Percentiles rank a stretch among this genome's conserved stretches.
phyloP scores from a whole-genome alignment of 2,329 filamentous ascomycete genomes.

The Acrodontium crateriforme region DNA sequence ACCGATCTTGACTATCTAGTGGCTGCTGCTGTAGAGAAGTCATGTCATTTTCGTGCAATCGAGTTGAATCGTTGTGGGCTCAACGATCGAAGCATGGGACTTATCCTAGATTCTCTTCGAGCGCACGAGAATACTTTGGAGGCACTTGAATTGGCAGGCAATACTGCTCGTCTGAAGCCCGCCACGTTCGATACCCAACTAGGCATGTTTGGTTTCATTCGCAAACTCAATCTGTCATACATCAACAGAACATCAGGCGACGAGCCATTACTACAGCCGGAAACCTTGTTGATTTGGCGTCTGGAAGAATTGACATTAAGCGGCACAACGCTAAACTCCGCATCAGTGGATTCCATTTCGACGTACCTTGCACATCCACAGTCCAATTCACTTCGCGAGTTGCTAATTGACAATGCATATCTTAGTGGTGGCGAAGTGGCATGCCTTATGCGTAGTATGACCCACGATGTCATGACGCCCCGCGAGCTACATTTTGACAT shows the following conservation, averaged over 20 bases:
- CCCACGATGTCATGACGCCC: constrained; percentile 25
- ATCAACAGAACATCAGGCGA: constrained; percentile 48
- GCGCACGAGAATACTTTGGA: constrained; percentile 54
- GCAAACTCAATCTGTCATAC: constrained; percentile 52
- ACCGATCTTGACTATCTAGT: constrained; percentile 55
- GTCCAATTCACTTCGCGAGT: constrained; percentile 45
- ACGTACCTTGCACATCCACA: constrained; percentile 42
- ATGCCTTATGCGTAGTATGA: constrained; percentile 50
- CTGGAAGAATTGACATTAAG: constrained; percentile 53
- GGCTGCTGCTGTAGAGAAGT: constrained; percentile 51
- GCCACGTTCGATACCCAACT: constrained; percentile 52
- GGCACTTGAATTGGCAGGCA: constrained; percentile 52
- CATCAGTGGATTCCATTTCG: constrained; percentile 49
- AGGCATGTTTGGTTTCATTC: constrained; percentile 51
- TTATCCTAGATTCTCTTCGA: constrained; percentile 50
- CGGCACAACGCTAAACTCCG: constrained; percentile 46
- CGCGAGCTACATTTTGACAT: constrained; percentile 52
- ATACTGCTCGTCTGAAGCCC: constrained; percentile 50
- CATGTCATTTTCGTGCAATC: constrained; percentile 51
- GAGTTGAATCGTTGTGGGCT: constrained; percentile 52
- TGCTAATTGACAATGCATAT: constrained; percentile 54
- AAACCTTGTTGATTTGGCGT: constrained; percentile 53
- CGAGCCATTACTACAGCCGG: constrained; percentile 50
- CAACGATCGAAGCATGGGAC: constrained; percentile 43
- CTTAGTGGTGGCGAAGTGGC: constrained; percentile 52